A percentile compares a stretch with the other conserved stretches of the same genome.
phyloP scores from a whole-genome alignment of 2,329 filamentous ascomycete species.

The Exophiala calicioides region DNA sequence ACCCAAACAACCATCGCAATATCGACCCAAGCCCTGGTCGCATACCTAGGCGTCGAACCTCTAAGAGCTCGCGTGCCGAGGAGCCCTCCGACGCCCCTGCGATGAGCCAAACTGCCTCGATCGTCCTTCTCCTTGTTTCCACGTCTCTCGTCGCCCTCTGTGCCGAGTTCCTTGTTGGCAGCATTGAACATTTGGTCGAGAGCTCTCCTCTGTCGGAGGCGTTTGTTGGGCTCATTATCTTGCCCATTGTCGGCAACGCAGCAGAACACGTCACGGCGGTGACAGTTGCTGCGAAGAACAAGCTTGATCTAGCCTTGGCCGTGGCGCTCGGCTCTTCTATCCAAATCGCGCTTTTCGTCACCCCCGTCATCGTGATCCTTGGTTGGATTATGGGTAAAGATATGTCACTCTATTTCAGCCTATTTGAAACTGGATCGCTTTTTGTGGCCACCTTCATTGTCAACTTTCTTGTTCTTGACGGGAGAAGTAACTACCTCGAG shows the following conservation, averaged over 20 bases:
- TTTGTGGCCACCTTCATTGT: conserved; percentile 58
- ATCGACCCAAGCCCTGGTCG: neutral
- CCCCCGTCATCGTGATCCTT: conserved; percentile 62
- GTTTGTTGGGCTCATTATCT: conserved; percentile 64
- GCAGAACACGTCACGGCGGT: conserved; percentile 67
- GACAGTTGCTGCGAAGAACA: conserved; percentile 63
- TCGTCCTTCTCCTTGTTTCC: conserved; percentile 68
- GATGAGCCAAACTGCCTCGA: conserved; percentile 69
- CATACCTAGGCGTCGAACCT: conserved; percentile 2
- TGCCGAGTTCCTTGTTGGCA: conserved; percentile 64
- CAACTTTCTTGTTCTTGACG: conserved; percentile 64
- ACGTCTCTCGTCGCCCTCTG: conserved; percentile 81
- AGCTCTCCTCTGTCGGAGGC: conserved; percentile 55
- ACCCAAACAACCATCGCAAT: conserved; percentile 53
- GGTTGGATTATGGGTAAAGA: conserved; percentile 62
- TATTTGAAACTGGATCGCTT: conserved; percentile 74
- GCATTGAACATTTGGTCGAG: conserved; percentile 57
- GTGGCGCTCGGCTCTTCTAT: conserved; percentile 67
- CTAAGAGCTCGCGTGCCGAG: conserved; percentile 7
- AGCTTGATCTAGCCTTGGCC: conserved; percentile 67
- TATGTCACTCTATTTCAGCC: conserved; percentile 80
- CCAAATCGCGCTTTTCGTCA: conserved; percentile 65
- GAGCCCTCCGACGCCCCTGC: conserved; percentile 55
- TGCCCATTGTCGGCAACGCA: conserved; percentile 67
- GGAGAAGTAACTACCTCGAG: conserved; percentile 62